Base-by-base conservation (phyloP, 2,329 filamentous ascomycete species). In the Lachnellula arida region DNA sequence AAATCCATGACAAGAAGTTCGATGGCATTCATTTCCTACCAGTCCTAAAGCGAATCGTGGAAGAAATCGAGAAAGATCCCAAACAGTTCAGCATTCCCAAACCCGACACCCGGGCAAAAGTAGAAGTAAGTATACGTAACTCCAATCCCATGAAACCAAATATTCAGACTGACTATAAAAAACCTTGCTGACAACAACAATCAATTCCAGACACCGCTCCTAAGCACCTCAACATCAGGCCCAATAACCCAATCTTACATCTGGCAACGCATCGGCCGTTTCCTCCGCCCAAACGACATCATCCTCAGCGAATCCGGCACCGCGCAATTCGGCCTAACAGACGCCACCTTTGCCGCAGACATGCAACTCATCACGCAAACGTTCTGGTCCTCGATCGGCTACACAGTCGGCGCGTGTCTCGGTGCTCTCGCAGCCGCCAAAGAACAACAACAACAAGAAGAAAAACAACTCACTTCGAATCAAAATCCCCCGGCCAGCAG, bases 1-100 rank as follows among this genome's bases (percentile, higher is more conserved):
- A 65, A 15, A 46, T 68, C 15, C 49, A 57, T 5, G 62, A 49
- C 2, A 59, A 64, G 53, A 63, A 60, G 28, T 67, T 47, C 44
- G 63, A 63, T 5, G 59, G 57, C 39, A 54, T 66, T 28, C 80
- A 84, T 56, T 91, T 93, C 83, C 85, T 85, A 56, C 85, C 87
- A 47, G 87, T 96, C 15, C 77, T 96, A 40, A 78, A 78, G 56
- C 88, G 88, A 67, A 72, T 95, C 19, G 78, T 85, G 17, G 59
- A 55, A 17, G 62, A 60, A 34, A 50, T 67, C 25, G 62, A 64
- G 49, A 60, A 62, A 28, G 54, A 63, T 9, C 40, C 56, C 1
- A 56, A 43, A 42, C 19, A 17, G 35, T 64, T 51, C 49, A 49
- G 56, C 25, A 51, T 60, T 22, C 59, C 55, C 40, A 52, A 49